phyloP scores from a whole-genome alignment of 345 rosid species.

The Eucalyptus rudis region DNA sequence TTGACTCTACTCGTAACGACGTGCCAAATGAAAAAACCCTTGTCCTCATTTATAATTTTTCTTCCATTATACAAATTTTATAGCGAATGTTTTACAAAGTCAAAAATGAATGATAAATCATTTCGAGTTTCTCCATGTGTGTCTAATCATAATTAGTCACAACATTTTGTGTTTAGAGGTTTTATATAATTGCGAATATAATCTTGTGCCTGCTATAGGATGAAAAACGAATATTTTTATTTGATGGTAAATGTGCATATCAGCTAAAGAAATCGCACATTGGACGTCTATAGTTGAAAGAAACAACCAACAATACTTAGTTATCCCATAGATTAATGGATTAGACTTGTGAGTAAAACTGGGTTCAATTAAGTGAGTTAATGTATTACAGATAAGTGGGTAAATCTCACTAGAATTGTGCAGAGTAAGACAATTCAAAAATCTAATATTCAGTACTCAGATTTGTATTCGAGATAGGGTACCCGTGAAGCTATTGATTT shows the following conservation, averaged over 20 bases:
- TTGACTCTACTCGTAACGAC: not conserved
- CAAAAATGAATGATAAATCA: not conserved
- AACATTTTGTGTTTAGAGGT: not conserved
- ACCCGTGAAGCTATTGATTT: not conserved
- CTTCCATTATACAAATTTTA: too few species aligned
- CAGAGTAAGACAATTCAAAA: not conserved
- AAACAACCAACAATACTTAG: not conserved
- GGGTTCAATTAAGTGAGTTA: too few species aligned
- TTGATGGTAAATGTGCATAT: not conserved
- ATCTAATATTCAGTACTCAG: too few species aligned
- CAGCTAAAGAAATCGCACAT: not conserved
- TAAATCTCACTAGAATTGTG: not conserved
- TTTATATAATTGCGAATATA: not conserved
- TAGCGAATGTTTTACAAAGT: not conserved
- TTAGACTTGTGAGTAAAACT: not conserved
- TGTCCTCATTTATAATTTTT: not conserved
- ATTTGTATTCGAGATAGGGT: not conserved
- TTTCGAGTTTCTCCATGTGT: not conserved
- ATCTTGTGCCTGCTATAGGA: not conserved
- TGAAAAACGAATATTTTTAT: too few species aligned
- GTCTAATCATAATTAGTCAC: not conserved
- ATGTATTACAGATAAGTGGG: not conserved
- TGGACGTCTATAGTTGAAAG: not conserved
- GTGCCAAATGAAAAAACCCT: not conserved
- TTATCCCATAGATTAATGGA: not conserved